These are phyloP conservation scores for Acanthamoeba castellanii DNA, from an alignment of 208 protist genomes.

Conservation along the genomic window DNA sequence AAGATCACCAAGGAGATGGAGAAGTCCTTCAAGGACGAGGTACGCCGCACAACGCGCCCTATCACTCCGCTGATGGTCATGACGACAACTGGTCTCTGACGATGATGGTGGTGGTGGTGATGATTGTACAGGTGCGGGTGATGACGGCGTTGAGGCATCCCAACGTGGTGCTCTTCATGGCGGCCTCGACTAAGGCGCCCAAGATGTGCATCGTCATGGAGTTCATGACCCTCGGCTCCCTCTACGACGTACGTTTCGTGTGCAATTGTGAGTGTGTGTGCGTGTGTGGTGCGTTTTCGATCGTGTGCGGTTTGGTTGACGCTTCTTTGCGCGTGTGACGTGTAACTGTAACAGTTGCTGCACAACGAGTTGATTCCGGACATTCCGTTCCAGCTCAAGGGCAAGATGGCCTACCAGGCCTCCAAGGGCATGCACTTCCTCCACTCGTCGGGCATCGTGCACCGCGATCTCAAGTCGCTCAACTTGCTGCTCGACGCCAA, in stretches of 20 bases:
- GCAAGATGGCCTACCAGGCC: constrained; percentile 53
- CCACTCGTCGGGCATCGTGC: constrained; percentile 66
- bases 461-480: constrained; percentile 69
- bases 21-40: constrained; percentile 58
- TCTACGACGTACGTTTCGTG: constrained; percentile 38
- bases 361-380: constrained; percentile 64
- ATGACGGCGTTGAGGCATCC: constrained; percentile 65
- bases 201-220: constrained; percentile 70
- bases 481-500: constrained; percentile 65
- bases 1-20: constrained; percentile 51
- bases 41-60: not conserved
- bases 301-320: too few species aligned
- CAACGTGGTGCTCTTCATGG: constrained; percentile 71
- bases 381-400: constrained; percentile 14
- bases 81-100: not conserved
- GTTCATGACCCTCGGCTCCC: constrained; percentile 46
- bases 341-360: not conserved
- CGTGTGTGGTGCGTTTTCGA: too few species aligned
- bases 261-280: too few species aligned
- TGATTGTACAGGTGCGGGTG: too few species aligned
- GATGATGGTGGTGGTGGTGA: not conserved
- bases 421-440: constrained; percentile 73
- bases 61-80: too few species aligned
- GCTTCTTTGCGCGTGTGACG: too few species aligned
- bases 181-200: constrained; percentile 29